These are phyloP conservation scores for Yarrowia keelungensis DNA, from an alignment of 805 yeast genomes.

Conservation along the genomic window DNA sequence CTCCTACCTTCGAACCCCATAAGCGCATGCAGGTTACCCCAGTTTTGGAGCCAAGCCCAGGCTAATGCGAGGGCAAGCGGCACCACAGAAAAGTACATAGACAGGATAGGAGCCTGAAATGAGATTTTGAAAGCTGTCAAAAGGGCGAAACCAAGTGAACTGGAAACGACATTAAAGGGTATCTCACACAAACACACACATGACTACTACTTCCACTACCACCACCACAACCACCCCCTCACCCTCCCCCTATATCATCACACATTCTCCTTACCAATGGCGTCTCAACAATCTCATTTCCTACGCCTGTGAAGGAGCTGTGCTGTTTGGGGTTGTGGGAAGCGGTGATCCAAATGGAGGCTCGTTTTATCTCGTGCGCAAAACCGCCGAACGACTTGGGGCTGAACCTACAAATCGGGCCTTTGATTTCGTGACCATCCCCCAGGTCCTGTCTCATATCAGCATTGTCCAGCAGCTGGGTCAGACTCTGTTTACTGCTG, in stretches of 20 bases:
- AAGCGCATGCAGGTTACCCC: too few species aligned
- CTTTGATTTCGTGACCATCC: slow-evolving; percentile 22
- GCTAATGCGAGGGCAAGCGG: too few species aligned
- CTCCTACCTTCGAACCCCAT: too few species aligned
- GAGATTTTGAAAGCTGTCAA: too few species aligned
- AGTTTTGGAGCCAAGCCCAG: too few species aligned
- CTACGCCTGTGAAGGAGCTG: slow-evolving; percentile 7
- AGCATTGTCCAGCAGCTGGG: slow-evolving; percentile 16
- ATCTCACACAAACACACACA: too few species aligned
- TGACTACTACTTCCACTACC: too few species aligned
- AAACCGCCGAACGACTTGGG: slow-evolving; percentile 17
- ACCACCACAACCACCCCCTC: neutral
- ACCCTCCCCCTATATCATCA: neutral
- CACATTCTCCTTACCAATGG: slow-evolving; percentile 15
- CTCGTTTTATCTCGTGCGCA: slow-evolving; percentile 2
- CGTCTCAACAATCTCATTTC: slow-evolving; percentile 19
- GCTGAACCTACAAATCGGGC: slow-evolving; percentile 6
- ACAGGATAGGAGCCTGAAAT: too few species aligned
- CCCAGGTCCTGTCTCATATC: neutral
- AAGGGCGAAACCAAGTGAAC: too few species aligned
- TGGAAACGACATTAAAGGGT: too few species aligned
- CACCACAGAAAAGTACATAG: too few species aligned
- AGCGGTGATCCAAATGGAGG: neutral
- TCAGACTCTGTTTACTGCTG: slow-evolving; percentile 24
- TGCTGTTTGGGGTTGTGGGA: slow-evolving; percentile 17